Evolutionary conservation across 805 yeast genomes (phyloP).

Genomic region (Starmerella geochares): DNA sequence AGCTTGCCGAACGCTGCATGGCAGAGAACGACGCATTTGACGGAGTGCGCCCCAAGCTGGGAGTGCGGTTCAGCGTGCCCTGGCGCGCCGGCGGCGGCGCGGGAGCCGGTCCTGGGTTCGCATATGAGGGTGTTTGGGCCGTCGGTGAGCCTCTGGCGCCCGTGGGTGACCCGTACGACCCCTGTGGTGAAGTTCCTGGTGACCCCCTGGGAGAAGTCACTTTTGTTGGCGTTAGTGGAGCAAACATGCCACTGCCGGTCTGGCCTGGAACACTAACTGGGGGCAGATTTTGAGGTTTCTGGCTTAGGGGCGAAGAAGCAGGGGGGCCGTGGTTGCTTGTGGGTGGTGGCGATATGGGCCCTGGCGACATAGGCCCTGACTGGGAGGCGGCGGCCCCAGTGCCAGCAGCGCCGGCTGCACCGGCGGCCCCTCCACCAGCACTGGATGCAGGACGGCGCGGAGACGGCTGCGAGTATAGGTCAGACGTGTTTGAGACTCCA

Average conservation of each 20-base stretch:
- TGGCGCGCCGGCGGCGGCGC: slow-evolving; percentile 22
- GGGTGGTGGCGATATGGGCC: too few relatives aligned
- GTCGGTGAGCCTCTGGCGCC: neutral
- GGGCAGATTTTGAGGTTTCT: neutral
- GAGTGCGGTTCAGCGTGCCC: slow-evolving; percentile 10
- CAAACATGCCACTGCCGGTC: neutral
- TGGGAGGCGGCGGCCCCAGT: neutral
- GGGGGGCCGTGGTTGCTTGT: neutral
- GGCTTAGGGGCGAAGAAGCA: neutral
- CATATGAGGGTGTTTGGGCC: neutral
- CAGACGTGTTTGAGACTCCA: neutral
- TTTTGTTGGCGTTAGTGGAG: slow-evolving; percentile 16
- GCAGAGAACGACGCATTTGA: slow-evolving; percentile 13
- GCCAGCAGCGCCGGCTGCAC: neutral
- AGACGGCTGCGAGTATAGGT: slow-evolving; percentile 14
- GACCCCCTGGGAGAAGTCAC: slow-evolving; percentile 7
- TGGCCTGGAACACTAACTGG: neutral
- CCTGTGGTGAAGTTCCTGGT: slow-evolving; percentile 4
- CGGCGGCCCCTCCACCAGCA: neutral
- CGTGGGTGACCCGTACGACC: neutral
- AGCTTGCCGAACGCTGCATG: slow-evolving; percentile 1
- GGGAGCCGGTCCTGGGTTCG: slow-evolving; percentile 8
- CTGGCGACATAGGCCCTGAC: neutral
- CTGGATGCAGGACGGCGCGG: slow-evolving; percentile 6
- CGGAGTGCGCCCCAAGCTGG: slow-evolving; percentile 14